These are phyloP conservation scores for Iberis pinnata DNA, from an alignment of 345 rosid species.

Conservation along the genomic window DNA sequence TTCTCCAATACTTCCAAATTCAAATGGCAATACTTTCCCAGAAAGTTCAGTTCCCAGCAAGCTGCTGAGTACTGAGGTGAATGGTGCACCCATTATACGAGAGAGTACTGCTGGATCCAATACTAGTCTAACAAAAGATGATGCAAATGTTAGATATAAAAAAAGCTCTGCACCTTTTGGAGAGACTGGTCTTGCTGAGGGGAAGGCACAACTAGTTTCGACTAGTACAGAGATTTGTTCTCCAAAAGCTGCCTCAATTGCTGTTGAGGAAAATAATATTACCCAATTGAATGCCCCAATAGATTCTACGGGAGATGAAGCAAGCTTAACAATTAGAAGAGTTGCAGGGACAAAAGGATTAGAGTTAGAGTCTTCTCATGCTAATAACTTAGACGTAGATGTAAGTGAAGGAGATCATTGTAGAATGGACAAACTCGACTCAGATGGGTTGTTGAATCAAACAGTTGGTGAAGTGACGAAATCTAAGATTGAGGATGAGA, in stretches of 20 bases:
- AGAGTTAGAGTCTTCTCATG: constrained; percentile 59
- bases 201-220: constrained; percentile 34
- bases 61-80: constrained; percentile 32
- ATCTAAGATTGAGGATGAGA: constrained; percentile 36
- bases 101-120: constrained; percentile 29
- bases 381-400: constrained; percentile 33
- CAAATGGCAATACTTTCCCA: constrained; percentile 49
- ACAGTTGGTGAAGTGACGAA: constrained; percentile 38
- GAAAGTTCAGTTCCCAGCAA: constrained; percentile 35
- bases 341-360: constrained; percentile 38
- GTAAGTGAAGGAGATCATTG: constrained; percentile 41
- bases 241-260: constrained; percentile 29
- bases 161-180: constrained; percentile 30
- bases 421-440: constrained; percentile 34
- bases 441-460: constrained; percentile 29
- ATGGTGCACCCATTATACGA: constrained; percentile 31
- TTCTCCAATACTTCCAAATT: constrained; percentile 35
- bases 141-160: constrained; percentile 31
- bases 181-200: constrained; percentile 35
- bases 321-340: constrained; percentile 27
- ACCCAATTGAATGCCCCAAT: constrained; percentile 35
- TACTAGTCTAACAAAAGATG: constrained; percentile 31
- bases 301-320: constrained; percentile 35
- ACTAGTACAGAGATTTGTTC: constrained; percentile 30
- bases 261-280: constrained; percentile 35